Base-by-base conservation (phyloP, 2,329 filamentous ascomycete genomes). In the Daldinia sp. region DNA sequence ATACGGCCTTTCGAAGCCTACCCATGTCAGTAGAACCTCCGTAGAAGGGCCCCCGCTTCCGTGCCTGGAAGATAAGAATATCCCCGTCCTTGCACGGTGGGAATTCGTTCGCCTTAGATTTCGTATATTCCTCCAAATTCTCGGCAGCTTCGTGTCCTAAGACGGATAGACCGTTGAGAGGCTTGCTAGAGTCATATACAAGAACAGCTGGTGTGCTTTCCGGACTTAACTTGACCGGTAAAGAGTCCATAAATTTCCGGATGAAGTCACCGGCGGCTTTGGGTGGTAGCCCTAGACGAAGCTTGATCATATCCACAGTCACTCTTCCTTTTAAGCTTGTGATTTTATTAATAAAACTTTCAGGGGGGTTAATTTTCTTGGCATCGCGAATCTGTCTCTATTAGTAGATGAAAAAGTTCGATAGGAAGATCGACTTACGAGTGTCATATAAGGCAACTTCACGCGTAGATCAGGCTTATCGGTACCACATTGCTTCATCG, bases 381-480 rank as follows among this genome's bases (percentile, higher is more conserved):
- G 97, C 81, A 0, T 81, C 81, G 53, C 79, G 81, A 63, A 96
- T 92, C 84, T 92, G 73, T 68, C 73, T 5, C 65, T 23, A 67
- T 77, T 68, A 77, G 70, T 23, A 32, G 27, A 23, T 27, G 30
- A 11, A 58, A 34, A 1, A 30, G 48, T 7, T n/a, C 0, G 1
- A 39, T 3, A 4, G 19, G 27, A 19, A 1, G 10, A 4, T 2
- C 1, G 4, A 74, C 81, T 53, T 75, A 91, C 89, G 72, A 85
- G 79, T 23, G 87, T 88, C 1, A 86, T 66, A 4, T 62, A 15
- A 2, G 45, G 37, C 9, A 19, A 1, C 1, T 10, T 85, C 34
- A 94, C 90, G 15, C 95, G 87, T 8, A 94, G 79, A 73, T 99
- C 95, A 3, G 95, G 95, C 76, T 99, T 99, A 77, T 99, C 95